Base-by-base conservation (phyloP, 768 basidiomycete species). In the Suillus hirtellus region DNA sequence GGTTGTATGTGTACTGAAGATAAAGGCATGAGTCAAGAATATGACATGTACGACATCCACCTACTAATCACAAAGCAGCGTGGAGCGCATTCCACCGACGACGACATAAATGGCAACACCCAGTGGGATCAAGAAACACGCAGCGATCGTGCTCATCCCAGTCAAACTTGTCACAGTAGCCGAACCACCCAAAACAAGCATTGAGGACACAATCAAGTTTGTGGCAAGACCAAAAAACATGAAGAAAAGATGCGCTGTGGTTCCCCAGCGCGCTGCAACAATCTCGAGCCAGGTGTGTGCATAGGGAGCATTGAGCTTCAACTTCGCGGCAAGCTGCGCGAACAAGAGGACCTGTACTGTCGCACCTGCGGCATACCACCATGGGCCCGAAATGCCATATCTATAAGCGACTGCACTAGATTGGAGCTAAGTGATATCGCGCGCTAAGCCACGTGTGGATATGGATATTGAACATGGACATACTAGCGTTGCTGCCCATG, bases 211-310 rank as follows among this genome's bases (percentile, higher is more conserved):
- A 69, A 96, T 92, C 62, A 96, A 81, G 74, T 96, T 96, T 40
- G 95, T 95, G 2, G 92, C 89, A 9, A 97, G 79, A n/a, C 91
- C 94, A 70, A 96, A 96, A 79, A 92, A 89, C 81, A 96, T 87
- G 80, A 96, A 96, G 8, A 93, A 79, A 3, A 89, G 63, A 76
- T 97, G 96, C 0, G 92, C 93, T 15, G 81, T 65, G 7, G 74
- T 85, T 0, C 95, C 96, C 92, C 94, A 98, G 12, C 92, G 82
- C 1, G 79, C 82, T 2, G 83, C 85, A 60, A 96, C 86, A 67
- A 97, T 94, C 72, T 97, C 93, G 21, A 95, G 82, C 87, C 89
- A 97, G 19, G 93, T 96, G 62, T 92, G 90, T 0, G 90, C 89
- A 64, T 89, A 88, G 0, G 95, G 93, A 2, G 96, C 95, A 65